These are phyloP conservation scores for Beauveria pseudobassiana DNA, from an alignment of 2,329 filamentous ascomycete species.

Conservation along the genomic window DNA sequence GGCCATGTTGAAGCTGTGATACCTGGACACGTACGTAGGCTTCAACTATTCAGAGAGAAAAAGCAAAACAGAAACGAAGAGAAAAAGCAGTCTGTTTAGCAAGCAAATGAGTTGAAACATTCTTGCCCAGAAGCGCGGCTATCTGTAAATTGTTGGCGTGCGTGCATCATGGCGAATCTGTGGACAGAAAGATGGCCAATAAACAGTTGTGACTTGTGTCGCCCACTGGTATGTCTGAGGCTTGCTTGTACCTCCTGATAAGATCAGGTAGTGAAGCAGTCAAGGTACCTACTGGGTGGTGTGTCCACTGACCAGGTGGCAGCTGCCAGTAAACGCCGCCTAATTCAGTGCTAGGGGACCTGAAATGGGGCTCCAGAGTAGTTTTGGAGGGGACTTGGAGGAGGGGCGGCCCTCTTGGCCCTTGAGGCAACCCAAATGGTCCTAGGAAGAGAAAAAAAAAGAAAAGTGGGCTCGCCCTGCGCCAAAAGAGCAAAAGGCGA, in stretches of 20 bases:
- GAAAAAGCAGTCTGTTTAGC: not conserved
- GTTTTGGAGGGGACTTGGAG: too few relatives aligned
- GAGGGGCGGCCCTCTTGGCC: not conserved
- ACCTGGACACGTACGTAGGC: not conserved
- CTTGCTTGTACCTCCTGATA: not conserved
- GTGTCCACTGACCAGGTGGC: not conserved
- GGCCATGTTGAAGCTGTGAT: too few relatives aligned
- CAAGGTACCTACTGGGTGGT: not conserved
- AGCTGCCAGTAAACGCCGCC: not conserved
- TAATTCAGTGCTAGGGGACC: not conserved
- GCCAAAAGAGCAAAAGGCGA: constrained; percentile 6
- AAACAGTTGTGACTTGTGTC: not conserved
- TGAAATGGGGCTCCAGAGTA: not conserved
- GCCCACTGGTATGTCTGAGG: not conserved
- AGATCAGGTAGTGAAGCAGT: not conserved
- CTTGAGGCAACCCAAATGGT: not conserved
- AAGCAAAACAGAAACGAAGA: not conserved
- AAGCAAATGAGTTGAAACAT: not conserved
- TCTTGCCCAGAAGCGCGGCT: not conserved
- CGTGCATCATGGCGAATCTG: not conserved
- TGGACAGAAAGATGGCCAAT: not conserved
- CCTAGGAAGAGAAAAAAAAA: not conserved
- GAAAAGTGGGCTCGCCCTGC: constrained; percentile 1
- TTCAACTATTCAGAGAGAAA: not conserved
- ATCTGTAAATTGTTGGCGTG: not conserved